phyloP scores from a whole-genome alignment of 139 green algal genomes.

The Chlamydomonas asymmetrica region DNA sequence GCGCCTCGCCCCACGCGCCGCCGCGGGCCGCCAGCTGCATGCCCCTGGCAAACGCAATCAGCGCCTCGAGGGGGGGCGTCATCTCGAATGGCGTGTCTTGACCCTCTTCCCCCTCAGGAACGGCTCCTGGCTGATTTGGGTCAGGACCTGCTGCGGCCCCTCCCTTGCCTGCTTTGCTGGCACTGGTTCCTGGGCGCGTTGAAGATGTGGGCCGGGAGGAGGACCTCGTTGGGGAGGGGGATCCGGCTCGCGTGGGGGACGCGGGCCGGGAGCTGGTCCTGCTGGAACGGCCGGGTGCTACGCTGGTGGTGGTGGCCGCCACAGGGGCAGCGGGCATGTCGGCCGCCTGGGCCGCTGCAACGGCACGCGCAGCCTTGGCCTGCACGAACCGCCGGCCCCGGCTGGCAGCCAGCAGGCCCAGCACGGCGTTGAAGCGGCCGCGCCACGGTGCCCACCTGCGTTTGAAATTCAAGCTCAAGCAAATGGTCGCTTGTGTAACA shows the following conservation, averaged over 20 bases:
- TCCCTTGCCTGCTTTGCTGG: conserved; percentile 4
- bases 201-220: not conserved
- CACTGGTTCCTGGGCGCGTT: too few species aligned
- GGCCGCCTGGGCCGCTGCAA: not conserved
- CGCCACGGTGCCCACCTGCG: conserved; percentile 49
- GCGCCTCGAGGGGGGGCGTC: conserved; percentile 24
- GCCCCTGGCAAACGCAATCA: conserved; percentile 34
- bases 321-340: too few species aligned
- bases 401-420: conserved; percentile 25
- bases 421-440: conserved; percentile 35
- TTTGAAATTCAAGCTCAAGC: too few species aligned
- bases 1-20: conserved; percentile 43
- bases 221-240: not conserved
- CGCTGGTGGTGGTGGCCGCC: not conserved
- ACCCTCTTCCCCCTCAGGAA: too few species aligned
- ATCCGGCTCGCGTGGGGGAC: not conserved
- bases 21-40: conserved; percentile 35
- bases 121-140: not conserved
- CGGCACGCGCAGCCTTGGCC: not conserved
- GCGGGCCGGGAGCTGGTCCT: not conserved
- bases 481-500: too few species aligned
- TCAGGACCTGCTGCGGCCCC: not conserved
- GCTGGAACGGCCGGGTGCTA: too few species aligned
- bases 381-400: conserved; percentile 10
- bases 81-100: not conserved